Evolutionary conservation across 192 early-diverging fungal genomes (phyloP), one percentile per base, ranked within the genome.

Genomic region (Diversispora epigaea): DNA sequence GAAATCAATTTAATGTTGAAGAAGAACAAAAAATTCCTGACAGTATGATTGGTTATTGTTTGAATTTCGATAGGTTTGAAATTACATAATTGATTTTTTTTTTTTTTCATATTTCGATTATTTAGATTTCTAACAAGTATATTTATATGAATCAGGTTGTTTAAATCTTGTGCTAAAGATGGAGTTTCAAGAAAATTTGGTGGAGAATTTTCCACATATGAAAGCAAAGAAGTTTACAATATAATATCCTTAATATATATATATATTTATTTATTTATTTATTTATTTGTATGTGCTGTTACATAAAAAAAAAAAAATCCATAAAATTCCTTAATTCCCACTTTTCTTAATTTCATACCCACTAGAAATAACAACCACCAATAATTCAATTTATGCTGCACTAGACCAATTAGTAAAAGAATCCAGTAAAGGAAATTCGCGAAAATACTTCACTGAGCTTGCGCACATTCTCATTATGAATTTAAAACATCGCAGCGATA

Each of bases 301-400:
- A 14, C 50, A 10, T 17, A 17, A 17, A 54, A 12, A 32, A 32
- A 32, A 32, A 32, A 32, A 2, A 32, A 32, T 32, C 25, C 0
- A 32, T 32, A 32, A 32, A 32, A 32, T 32, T 32, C 25, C 25
- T 32, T 32, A 32, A 32, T 32, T 32, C 25, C 2, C 25, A 32
- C 10, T 19, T 47, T 67, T 25, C 0, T 46, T 67, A 6, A 3
- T 67, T 46, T n/a, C 43, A 49, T 47, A 67, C 65, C 65, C 65
- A 22, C 9, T 67, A 67, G 65, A 49, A 46, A 67, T 67, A 22
- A 22, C 41, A 47, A n/a, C 41, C 11, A 21, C 19, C 47, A 19
- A 9, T 67, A 44, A 25, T 67, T 47, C 65, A 49, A 4, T 67
- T 67, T 67, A 67, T 67, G 41, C n/a, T 47, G 65, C 65, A 0